Evolutionary conservation across 202 grass and related monocot genomes (phyloP).

Genomic region (Elaeis oleifera): DNA sequence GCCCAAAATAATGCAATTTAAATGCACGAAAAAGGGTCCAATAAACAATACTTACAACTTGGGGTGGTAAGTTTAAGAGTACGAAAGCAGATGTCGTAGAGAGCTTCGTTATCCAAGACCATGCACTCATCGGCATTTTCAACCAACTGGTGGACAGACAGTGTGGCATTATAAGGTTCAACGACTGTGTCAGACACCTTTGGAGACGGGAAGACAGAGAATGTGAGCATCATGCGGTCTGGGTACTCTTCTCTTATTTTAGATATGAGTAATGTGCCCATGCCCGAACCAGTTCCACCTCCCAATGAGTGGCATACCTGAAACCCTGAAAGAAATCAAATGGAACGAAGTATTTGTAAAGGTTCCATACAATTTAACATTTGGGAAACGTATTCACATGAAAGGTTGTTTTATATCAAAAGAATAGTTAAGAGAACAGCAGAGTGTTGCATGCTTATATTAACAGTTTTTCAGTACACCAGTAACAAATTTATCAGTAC

Average conservation of each 20-base stretch:
- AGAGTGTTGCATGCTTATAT: no score
- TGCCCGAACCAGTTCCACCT: slow-evolving; percentile 6
- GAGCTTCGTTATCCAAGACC: not conserved
- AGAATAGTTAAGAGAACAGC: no score
- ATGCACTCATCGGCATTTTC: slow-evolving; percentile 8
- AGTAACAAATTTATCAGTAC: no score
- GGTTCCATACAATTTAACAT: not conserved
- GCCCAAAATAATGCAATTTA: no score
- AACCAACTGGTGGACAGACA: not conserved
- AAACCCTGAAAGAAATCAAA: not conserved
- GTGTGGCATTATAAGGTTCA: slow-evolving; percentile 3
- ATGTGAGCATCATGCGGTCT: slow-evolving; percentile 4
- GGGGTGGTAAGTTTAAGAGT: not conserved
- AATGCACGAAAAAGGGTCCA: no score
- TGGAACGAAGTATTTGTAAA: not conserved
- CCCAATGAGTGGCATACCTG: not conserved
- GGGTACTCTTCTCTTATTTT: slow-evolving; percentile 5
- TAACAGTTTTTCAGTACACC: no score
- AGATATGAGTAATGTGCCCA: slow-evolving; percentile 4
- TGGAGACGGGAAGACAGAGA: not conserved
- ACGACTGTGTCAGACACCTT: not conserved
- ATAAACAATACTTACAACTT: not conserved
- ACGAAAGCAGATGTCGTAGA: not conserved
- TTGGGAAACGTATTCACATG: no score
- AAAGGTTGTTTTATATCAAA: no score